phyloP scores from a whole-genome alignment of 306 rosid genomes.

The Cucurbita ficifolia region DNA sequence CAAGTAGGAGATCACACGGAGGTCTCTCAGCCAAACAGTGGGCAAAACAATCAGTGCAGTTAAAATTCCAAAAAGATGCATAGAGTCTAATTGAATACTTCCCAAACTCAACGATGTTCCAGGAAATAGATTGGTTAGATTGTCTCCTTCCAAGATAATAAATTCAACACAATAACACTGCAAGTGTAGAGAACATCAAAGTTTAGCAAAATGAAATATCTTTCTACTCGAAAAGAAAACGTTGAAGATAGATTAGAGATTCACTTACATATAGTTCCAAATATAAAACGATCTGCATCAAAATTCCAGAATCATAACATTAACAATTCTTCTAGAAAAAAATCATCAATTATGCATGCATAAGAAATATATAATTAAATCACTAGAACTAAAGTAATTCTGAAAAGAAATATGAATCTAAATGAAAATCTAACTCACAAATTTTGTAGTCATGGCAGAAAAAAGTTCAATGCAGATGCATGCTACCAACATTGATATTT shows the following conservation, averaged over 20 bases:
- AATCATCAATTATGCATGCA: not conserved
- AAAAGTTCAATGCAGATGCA: not conserved
- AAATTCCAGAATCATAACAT: slow-evolving; percentile 16
- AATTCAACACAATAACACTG: slow-evolving; percentile 73
- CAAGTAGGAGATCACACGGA: slow-evolving; percentile 54
- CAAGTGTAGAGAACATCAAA: slow-evolving; percentile 3
- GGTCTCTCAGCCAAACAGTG: slow-evolving; percentile 66
- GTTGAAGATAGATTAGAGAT: slow-evolving; percentile 1
- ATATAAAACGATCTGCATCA: slow-evolving; percentile 58
- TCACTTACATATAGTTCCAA: slow-evolving; percentile 66
- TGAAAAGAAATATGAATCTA: not conserved
- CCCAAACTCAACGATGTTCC: slow-evolving; percentile 48
- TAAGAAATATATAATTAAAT: not conserved
- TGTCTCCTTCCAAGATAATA: slow-evolving; percentile 79
- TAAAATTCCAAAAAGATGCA: slow-evolving; percentile 52
- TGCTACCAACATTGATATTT: not conserved
- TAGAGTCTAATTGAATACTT: slow-evolving; percentile 30
- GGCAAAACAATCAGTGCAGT: slow-evolving; percentile 65
- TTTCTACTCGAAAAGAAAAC: not conserved
- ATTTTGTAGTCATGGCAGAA: not conserved
- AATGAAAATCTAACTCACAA: not conserved
- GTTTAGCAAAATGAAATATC: not conserved
- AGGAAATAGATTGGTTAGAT: slow-evolving; percentile 57
- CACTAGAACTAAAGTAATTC: not conserved
- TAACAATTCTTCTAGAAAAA: not conserved